Conservation (phyloP, 441 rosid genomes). For the Pelargonium fulgidum region DNA sequence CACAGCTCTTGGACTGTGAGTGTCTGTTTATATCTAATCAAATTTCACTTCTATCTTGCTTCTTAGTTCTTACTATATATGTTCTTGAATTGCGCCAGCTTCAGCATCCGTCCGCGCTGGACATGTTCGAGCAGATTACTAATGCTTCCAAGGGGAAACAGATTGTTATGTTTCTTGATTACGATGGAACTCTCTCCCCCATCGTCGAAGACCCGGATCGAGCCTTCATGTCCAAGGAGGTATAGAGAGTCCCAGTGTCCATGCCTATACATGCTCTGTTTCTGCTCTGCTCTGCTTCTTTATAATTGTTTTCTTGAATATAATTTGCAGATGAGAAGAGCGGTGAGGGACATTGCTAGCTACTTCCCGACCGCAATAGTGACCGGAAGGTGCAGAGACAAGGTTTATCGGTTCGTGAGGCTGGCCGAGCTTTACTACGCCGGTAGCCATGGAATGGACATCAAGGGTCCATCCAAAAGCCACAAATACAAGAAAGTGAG, state of each 20-base stretch:
- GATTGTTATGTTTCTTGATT: constrained; percentile 60
- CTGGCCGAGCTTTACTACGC: constrained; percentile 55
- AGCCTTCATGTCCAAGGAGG: constrained; percentile 37
- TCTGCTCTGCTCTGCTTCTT: background rate
- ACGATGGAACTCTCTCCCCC: constrained; percentile 64
- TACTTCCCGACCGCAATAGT: constrained; percentile 65
- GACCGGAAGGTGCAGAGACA: constrained; percentile 59
- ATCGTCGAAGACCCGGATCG: constrained; percentile 61
- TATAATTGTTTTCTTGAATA: background rate
- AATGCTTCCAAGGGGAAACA: constrained; percentile 43
- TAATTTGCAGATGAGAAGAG: constrained; percentile 41
- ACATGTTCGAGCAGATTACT: constrained; percentile 41
- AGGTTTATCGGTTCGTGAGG: constrained; percentile 42
- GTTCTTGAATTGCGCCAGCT: constrained; percentile 21
- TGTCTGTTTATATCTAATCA: background rate
- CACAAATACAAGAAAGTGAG: constrained; percentile 13
- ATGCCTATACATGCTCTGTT: background rate
- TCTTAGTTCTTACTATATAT: background rate
- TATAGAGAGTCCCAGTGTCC: background rate
- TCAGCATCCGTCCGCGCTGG: constrained; percentile 55
- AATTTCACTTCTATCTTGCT: no score
- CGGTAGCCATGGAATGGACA: constrained; percentile 76
- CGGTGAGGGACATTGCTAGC: constrained; percentile 45
- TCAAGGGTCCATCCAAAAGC: constrained; percentile 46
- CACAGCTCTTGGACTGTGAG: constrained; percentile 48